Evolutionary conservation across 2,329 filamentous ascomycete species (phyloP), one percentile per base, ranked within the genome.

Genomic region (Colletotrichum ledebouriae): DNA sequence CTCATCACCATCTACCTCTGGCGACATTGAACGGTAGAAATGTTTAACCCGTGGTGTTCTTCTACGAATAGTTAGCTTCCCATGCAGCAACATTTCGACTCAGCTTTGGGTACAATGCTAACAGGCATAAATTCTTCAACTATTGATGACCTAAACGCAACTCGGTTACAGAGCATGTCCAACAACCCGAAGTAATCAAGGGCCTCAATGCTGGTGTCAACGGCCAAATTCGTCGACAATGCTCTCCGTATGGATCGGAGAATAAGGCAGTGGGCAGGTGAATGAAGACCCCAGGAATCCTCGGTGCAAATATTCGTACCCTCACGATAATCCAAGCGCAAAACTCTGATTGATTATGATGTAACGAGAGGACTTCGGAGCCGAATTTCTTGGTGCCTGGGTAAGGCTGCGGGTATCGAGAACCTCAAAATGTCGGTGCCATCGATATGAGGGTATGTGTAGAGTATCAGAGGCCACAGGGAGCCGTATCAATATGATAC

Each of bases 401-500:
- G 22, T 22, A 22, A 22, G 37, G 11, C 57, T 41, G 41, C 11
- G 17, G 49, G 41, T 49, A 63, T 57, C 37, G 11, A 44, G 50
- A 29, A 39, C 41, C 20, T 12, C 29, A n/a, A 41, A n/a, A 13
- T 46, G 15, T 25, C 57, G 41, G 9, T 41, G n/a, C 13, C 22
- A 56, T 66, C n/a, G 22, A 52, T 42, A 22, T 7, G 6, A 42
- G 34, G 12, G n/a, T 12, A 20, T 41, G 22, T 10, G 11, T n/a
- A 11, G 22, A 17, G 12, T 9, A 11, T 37, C 13, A 17, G 25
- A 7, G 42, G 47, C 37, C 10, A 37, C 15, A 2, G 17, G 20
- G 15, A 52, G 25, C 22, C 42, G 29, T 47, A 58, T 67, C 63
- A 63, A 6, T n/a, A 65, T 55, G 59, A 65, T 25, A 6, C 25